Evolutionary conservation across 176 grass and related monocot species (phyloP).

Genomic region (Oryza officinalis): DNA sequence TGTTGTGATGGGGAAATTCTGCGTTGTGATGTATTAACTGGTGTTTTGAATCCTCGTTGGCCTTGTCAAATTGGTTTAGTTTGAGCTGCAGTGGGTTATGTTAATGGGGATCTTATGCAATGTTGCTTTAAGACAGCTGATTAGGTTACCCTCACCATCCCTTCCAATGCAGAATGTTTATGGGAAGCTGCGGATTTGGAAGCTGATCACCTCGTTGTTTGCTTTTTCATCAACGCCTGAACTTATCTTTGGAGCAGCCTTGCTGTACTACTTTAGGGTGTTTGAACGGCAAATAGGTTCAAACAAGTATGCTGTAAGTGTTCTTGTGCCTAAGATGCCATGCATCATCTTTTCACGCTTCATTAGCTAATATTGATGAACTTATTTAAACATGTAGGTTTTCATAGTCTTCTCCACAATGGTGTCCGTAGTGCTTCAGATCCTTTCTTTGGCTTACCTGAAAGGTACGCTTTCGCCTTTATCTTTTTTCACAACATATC

Average conservation of each 20-base stretch:
- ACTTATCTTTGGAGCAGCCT: conserved; percentile 74
- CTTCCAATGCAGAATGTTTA: conserved; percentile 64
- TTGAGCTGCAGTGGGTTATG: neutral
- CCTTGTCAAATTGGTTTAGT: neutral
- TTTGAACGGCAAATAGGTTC: conserved; percentile 94
- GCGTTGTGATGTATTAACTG: neutral
- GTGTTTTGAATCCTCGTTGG: neutral
- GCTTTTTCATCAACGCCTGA: conserved; percentile 78
- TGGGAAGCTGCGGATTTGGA: conserved; percentile 68
- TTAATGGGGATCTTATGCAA: neutral
- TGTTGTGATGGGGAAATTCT: neutral
- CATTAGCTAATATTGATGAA: conserved; percentile 34
- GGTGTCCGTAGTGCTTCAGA: conserved; percentile 65
- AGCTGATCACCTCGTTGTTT: conserved; percentile 61
- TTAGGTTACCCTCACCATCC: neutral
- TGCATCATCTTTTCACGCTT: neutral
- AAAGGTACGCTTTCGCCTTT: conserved; percentile 45
- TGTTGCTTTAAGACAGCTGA: neutral
- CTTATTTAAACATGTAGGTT: conserved; percentile 52
- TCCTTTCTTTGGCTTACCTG: conserved; percentile 77
- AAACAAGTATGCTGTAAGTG: conserved; percentile 87
- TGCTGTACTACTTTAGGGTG: conserved; percentile 95
- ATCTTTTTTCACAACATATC: neutral
- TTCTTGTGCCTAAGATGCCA: neutral
- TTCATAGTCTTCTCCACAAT: conserved; percentile 75